These are phyloP conservation scores for Suillus brevipes DNA, from an alignment of 768 basidiomycete genomes.

Conservation along the genomic window DNA sequence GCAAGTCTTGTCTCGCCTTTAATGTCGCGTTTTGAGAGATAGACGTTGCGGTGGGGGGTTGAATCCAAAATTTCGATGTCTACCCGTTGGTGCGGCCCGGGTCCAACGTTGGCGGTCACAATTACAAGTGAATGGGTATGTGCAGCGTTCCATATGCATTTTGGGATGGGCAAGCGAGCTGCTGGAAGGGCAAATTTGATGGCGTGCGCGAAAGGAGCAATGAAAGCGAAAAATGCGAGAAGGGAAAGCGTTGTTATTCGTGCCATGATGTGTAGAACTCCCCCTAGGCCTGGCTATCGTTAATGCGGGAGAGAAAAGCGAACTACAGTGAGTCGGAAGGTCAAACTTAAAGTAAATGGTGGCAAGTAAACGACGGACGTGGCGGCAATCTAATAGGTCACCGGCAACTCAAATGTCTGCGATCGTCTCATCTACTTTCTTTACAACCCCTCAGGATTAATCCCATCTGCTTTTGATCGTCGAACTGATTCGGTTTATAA, in stretches of 20 bases:
- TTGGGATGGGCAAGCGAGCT: slow-evolving; percentile 67
- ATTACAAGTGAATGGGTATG: slow-evolving; percentile 88
- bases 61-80: slow-evolving; percentile 96
- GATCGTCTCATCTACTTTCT: no score
- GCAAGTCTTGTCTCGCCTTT: slow-evolving; percentile 91
- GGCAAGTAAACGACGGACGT: not conserved
- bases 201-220: slow-evolving; percentile 41
- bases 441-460: not conserved
- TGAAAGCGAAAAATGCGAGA: slow-evolving; percentile 30
- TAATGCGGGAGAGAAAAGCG: not conserved
- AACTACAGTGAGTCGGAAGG: not conserved
- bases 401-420: not conserved
- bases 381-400: not conserved
- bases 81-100: slow-evolving; percentile 73
- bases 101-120: slow-evolving; percentile 90
- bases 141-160: slow-evolving; percentile 96
- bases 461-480: not conserved
- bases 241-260: slow-evolving; percentile 12
- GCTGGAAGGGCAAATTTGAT: slow-evolving; percentile 87
- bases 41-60: slow-evolving; percentile 80
- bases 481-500: not conserved
- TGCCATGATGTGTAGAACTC: not conserved
- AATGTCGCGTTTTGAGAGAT: slow-evolving; percentile 85
- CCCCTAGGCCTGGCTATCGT: not conserved
- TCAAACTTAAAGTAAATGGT: not conserved